Base-by-base conservation (phyloP, 495 filamentous ascomycete genomes). In the Parmelia sp. region DNA sequence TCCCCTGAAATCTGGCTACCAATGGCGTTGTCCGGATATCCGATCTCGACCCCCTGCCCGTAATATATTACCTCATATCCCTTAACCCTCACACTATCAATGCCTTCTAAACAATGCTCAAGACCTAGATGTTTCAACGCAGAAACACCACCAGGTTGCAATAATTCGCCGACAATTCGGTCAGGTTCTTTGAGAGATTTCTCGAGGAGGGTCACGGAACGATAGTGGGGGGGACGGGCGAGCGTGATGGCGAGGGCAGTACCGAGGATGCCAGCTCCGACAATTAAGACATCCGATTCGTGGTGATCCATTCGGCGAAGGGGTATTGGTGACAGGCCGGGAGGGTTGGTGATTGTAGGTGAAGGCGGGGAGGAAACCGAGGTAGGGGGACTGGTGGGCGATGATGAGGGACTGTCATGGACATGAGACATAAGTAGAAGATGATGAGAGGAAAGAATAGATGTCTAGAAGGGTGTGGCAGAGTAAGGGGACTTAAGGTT, bases 91-190 rank as follows among this genome's bases (percentile, higher is more conserved):
- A 96, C 82, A 2, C 91, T 86, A 71, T 97, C 94, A 69, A 98
- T 97, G 21, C 77, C 89, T 61, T 98, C 92, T 21, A 98, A 78
- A 71, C 92, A 96, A 65, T 90, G 84, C 53, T 74, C 74, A 59
- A 98, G 75, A 10, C 95, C 95, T 60, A 98, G 77, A 68, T 88
- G 85, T 70, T 87, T 81, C 66, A 98, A 79, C 25, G 95, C 92
- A 51, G 80, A 76, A 45, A 96, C 86, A 49, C 94, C 94, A 37
- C 94, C 94, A 6, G 94, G 94, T 74, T 98, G 94, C 71, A 98
- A 77, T 64, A 98, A 76, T 78, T 98, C 94, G 61, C 94, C 94
- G 27, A 98, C 92, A 70, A 98, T 98, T 62, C 94, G 87, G 78
- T 97, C 91, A 17, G 94, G 94, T 77, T 97, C 90, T 76, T 93